Base-by-base conservation (phyloP, 192 early-diverging fungal species). In the Thamnidium elegans region DNA sequence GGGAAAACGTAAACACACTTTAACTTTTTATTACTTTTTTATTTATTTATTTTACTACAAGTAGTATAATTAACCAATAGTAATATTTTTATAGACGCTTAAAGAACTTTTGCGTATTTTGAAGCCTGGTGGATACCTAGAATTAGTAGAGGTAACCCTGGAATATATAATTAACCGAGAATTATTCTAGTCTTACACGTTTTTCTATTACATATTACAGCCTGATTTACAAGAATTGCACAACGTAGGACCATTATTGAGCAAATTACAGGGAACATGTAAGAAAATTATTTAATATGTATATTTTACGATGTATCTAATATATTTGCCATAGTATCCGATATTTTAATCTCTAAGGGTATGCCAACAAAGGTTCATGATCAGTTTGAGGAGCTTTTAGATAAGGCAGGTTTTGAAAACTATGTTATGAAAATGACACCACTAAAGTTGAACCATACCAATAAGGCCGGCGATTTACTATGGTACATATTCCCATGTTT, bases 91-190 rank as follows among this genome's bases (percentile, higher is more conserved):
- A n/a, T 43, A 67, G 66, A 32, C 56, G 19, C 8, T 75, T 48
- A 46, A 60, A 17, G 62, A 76, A 55, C 48, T 68, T 46, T 20
- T 65, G 2, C 54, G 69, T 15, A 56, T 67, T 19, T 53, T 66
- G 11, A 70, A 71, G 59, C 69, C 69, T 39, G 73, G 73, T 7
- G 73, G 73, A 23, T 67, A 52, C 50, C 52, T 75, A 15, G 73
- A 75, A 46, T 67, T 75, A 46, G 55, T 32, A 55, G 58, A 66
- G 34, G 44, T 61, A 60, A 43, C 13, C 17, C 46, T n/a, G 7
- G 11, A n/a, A 55, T 55, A 55, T 31, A 15, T 11, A 55, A n/a
- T 32, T 55, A 5, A 39, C 36, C 1, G 36, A 39, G 15, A 30
- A 8, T 32, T 6, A 32, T 55, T 32, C n/a, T n/a, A 55, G 15